phyloP scores from a whole-genome alignment of 2,329 filamentous ascomycete genomes.

The Pseudocercospora ulei region DNA sequence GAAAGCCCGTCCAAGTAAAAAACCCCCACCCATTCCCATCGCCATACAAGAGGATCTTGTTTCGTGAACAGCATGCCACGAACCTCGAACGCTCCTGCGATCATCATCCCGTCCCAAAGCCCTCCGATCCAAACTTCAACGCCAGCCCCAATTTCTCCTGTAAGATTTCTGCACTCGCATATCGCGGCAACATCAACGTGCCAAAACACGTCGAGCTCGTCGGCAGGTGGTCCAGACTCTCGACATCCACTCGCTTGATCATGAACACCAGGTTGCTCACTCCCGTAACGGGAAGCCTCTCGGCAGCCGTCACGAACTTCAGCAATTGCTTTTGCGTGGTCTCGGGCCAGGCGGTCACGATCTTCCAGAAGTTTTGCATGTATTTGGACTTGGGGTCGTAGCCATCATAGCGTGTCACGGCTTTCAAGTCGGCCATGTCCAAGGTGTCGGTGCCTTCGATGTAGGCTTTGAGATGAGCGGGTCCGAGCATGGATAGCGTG shows the following conservation, averaged over 20 bases:
- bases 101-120: slow-evolving; percentile 56
- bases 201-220: slow-evolving; percentile 92
- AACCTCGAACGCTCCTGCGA: no score
- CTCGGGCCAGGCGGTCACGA: slow-evolving; percentile 59
- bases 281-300: slow-evolving; percentile 80
- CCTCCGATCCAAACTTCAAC: slow-evolving; percentile 66
- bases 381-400: slow-evolving; percentile 61
- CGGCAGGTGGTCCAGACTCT: slow-evolving; percentile 53
- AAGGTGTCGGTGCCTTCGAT: slow-evolving; percentile 78
- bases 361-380: slow-evolving; percentile 72
- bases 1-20: no score
- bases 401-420: slow-evolving; percentile 67
- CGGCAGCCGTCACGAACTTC: slow-evolving; percentile 90
- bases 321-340: slow-evolving; percentile 65
- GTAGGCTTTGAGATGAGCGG: slow-evolving; percentile 61
- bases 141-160: slow-evolving; percentile 70
- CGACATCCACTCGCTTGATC: slow-evolving; percentile 65
- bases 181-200: slow-evolving; percentile 74
- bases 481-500: slow-evolving; percentile 49
- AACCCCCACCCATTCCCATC: no score
- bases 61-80: no score
- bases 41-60: no score
- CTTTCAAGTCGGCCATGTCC: slow-evolving; percentile 62
- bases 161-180: slow-evolving; percentile 59
- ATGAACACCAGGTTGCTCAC: slow-evolving; percentile 73